These are phyloP conservation scores for Calonectria hawksworthii DNA, from an alignment of 2,329 filamentous ascomycete species.

Conservation along the genomic window DNA sequence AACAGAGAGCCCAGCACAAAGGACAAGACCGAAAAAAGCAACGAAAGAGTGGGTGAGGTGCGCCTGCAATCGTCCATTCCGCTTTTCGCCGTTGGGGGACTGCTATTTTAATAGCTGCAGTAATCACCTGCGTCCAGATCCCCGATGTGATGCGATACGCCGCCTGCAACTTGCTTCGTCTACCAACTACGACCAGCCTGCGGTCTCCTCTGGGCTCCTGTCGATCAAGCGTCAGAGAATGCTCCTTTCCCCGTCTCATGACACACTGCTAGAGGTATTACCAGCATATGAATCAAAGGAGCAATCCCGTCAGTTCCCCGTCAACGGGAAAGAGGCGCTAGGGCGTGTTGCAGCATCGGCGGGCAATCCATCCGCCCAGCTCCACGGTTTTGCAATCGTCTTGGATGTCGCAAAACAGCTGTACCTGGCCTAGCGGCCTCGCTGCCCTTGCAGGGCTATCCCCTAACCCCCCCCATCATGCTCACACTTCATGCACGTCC, in stretches of 20 bases:
- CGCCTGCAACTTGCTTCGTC: conserved; percentile 10
- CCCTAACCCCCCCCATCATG: background rate
- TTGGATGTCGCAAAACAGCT: conserved; percentile 17
- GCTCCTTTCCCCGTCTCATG: conserved; percentile 15
- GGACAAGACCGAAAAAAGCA: background rate
- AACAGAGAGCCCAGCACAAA: conserved; percentile 3
- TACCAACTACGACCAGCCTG: background rate
- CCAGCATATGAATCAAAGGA: background rate
- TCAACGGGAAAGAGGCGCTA: background rate
- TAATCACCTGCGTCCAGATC: background rate
- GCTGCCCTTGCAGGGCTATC: conserved; percentile 8
- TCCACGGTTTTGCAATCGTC: conserved; percentile 26
- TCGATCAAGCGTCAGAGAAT: conserved; percentile 26
- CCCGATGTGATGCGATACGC: background rate
- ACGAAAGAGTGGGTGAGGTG: conserved; percentile 17
- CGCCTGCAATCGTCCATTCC: conserved; percentile 7
- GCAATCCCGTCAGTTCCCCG: background rate
- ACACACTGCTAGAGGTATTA: background rate
- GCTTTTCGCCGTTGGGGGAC: conserved; percentile 18
- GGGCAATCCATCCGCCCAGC: conserved; percentile 15
- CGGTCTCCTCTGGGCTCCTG: conserved; percentile 20
- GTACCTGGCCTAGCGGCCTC: conserved; percentile 10
- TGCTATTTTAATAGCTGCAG: conserved; percentile 17
- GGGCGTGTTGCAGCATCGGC: conserved; percentile 14
- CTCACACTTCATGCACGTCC: background rate